phyloP scores from a whole-genome alignment of 352 stramenopile species.

The Pythium rishiriense region DNA sequence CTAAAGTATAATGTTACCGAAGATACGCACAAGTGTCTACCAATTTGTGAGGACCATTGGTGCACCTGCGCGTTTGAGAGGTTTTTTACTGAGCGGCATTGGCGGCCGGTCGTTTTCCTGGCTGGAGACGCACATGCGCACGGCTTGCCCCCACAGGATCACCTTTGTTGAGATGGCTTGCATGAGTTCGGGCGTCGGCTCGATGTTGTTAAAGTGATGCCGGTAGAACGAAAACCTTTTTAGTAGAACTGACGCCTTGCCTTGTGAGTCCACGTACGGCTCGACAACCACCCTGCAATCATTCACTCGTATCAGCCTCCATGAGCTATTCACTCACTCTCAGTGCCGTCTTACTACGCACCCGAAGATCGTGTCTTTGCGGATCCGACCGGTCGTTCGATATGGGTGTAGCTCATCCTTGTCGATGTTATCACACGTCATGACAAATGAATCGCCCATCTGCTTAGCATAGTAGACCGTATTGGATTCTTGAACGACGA shows the following conservation, averaged over 20 bases:
- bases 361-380: slow-evolving; percentile 61
- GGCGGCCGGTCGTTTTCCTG: slow-evolving; percentile 15
- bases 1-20: neutral
- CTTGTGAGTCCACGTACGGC: slow-evolving; percentile 37
- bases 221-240: slow-evolving; percentile 69
- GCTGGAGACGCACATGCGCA: slow-evolving; percentile 50
- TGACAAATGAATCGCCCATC: slow-evolving; percentile 39
- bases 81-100: neutral
- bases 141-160: slow-evolving; percentile 61
- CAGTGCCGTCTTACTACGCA: too few relatives aligned
- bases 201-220: slow-evolving; percentile 48
- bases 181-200: slow-evolving; percentile 44
- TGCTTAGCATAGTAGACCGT: slow-evolving; percentile 53
- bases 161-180: slow-evolving; percentile 61
- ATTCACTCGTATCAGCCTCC: neutral
- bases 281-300: slow-evolving; percentile 25
- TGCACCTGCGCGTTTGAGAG: neutral
- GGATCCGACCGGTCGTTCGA: slow-evolving; percentile 32
- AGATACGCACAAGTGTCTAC: neutral
- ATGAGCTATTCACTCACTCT: too few relatives aligned
- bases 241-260: slow-evolving; percentile 45
- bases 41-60: slow-evolving; percentile 9
- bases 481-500: slow-evolving; percentile 66
- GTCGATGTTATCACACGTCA: slow-evolving; percentile 52
- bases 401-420: slow-evolving; percentile 55